Base-by-base conservation (phyloP, 345 rosid genomes). In the Mallotus nudiflorus region DNA sequence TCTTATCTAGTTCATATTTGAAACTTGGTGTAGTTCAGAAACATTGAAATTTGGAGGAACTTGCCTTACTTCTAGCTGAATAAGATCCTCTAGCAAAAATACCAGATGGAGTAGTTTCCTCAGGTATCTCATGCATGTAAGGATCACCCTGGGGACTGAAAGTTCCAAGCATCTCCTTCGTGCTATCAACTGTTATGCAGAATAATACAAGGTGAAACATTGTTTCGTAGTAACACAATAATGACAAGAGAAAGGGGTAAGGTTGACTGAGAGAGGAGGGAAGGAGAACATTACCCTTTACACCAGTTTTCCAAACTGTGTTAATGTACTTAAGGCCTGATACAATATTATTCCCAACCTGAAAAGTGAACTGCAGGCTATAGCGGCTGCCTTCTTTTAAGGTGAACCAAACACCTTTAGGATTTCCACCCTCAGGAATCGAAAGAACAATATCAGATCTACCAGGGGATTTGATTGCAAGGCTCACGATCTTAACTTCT, bases 81-180 rank as follows among this genome's bases (percentile, higher is more conserved):
- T 90, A 94, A 3, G 87, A 80, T 69, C 98, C 98, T 84, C 96
- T 85, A 66, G 95, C 95, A 53, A 91, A 91, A 0, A 91, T 79
- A 44, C 96, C 98, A 74, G 98, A 94, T 0, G 98, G 98, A 3
- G 93, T 91, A 1, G 87, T 86, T 52, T 94, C 98, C 80, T 94
- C 91, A 12, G 88, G 89, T 82, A 94, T 82, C 72, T 81, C 84
- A 64, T 88, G 90, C 4, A 80, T 85, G 80, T 91, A 94, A 27
- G 95, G 78, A 57, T 91, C 98, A 39, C 86, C 80, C 81, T 94
- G 96, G 37, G 98, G 98, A 79, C 98, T 88, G 70, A 89, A 89
- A 14, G 98, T 94, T 69, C 98, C 98, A 2, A 94, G 76, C 98
- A 91, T 94, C 82, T 86, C 89, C 80, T 92, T 92, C 2, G 88